These are phyloP conservation scores for Blastobotrys ciferrii DNA, from an alignment of 1,139 yeast species.

Conservation along the genomic window DNA sequence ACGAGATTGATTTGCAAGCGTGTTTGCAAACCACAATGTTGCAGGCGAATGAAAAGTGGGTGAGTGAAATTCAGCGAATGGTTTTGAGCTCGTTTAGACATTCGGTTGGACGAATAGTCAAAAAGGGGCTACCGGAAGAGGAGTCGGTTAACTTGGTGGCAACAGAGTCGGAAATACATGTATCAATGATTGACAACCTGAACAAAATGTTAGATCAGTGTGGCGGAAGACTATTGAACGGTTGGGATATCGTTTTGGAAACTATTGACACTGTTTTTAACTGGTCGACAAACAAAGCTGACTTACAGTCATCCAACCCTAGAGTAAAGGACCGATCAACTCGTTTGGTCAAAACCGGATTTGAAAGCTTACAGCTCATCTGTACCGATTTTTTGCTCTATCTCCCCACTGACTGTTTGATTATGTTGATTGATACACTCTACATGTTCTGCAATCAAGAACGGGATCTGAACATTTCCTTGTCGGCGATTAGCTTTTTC, in stretches of 20 bases:
- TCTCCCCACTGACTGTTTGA: constrained; percentile 60
- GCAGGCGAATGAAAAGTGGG: constrained; percentile 2
- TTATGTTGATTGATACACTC: constrained; percentile 65
- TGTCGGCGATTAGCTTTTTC: constrained; percentile 85
- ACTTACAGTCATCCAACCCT: constrained; percentile 5
- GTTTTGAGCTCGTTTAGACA: constrained; percentile 19
- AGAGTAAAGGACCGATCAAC: constrained; percentile 16
- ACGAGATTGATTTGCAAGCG: constrained; percentile 28
- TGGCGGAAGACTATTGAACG: constrained; percentile 56
- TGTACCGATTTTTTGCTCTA: constrained; percentile 78
- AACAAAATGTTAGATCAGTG: constrained; percentile 72
- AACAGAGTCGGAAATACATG: constrained; percentile 53
- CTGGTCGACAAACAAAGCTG: constrained; percentile 13
- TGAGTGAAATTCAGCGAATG: constrained; percentile 16
- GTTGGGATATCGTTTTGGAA: constrained; percentile 72
- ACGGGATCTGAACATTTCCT: constrained; percentile 77
- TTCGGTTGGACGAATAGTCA: constrained; percentile 16
- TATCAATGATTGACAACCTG: constrained; percentile 58
- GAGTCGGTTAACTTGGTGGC: constrained; percentile 23
- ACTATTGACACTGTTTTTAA: constrained; percentile 67
- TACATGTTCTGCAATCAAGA: constrained; percentile 68
- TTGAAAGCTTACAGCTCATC: constrained; percentile 75
- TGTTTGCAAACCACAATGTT: constrained; percentile 36
- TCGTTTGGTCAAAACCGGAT: constrained; percentile 56
- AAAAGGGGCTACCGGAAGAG: constrained; percentile 23